phyloP scores from a whole-genome alignment of 306 rosid genomes.

The Rosa rugosa region DNA sequence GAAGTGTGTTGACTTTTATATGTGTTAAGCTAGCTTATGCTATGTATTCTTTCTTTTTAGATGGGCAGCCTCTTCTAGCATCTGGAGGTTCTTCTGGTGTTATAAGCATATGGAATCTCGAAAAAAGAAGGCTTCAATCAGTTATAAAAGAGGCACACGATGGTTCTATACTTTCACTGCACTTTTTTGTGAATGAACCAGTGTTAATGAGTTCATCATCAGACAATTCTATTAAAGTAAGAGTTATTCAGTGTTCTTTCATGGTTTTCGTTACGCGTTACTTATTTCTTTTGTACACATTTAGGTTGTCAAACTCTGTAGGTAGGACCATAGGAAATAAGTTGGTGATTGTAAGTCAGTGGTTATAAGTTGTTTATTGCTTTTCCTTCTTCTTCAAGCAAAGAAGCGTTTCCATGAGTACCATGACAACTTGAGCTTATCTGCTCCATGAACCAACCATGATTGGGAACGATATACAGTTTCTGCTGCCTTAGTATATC shows the following conservation, averaged over 20 bases:
- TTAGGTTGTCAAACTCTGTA: background rate
- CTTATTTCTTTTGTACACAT: background rate
- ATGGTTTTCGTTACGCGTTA: background rate
- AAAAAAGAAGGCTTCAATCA: constrained; percentile 90
- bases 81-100: constrained; percentile 99
- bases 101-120: constrained; percentile 95
- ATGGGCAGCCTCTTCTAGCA: constrained; percentile 94
- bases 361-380: background rate
- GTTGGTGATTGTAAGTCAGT: background rate
- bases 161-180: constrained; percentile 65
- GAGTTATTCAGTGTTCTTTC: constrained; percentile 16
- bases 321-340: background rate
- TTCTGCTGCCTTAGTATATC: background rate
- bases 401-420: background rate
- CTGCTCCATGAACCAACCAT: background rate
- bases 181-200: constrained; percentile 90
- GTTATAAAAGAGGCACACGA: constrained; percentile 93
- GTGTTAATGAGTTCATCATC: constrained; percentile 89
- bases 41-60: constrained; percentile 41
- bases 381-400: background rate
- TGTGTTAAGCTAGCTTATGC: background rate
- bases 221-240: constrained; percentile 91
- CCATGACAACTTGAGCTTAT: background rate
- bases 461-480: background rate
- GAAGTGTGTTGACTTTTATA: background rate